A percentile compares a stretch with the other conserved stretches of the same genome.
These are phyloP conservation scores for Camellia lanceoleosa DNA, from an alignment of 148 eudicot species.

Conservation along the genomic window DNA sequence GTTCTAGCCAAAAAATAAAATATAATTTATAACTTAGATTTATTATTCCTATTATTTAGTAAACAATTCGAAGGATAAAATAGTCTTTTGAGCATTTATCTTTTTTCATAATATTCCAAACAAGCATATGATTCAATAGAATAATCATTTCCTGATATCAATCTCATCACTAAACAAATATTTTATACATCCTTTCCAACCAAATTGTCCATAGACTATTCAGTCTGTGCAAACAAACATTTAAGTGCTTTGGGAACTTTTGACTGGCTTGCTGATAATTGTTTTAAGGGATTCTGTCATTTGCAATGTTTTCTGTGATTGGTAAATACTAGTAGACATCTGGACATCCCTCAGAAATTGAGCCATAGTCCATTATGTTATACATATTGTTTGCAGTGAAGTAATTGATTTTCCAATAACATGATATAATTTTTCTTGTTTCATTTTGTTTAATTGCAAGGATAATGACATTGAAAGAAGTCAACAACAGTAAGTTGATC, in stretches of 20 bases:
- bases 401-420: background rate
- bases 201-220: too few species aligned
- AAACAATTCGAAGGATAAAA: too few species aligned
- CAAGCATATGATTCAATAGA: too few species aligned
- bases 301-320: background rate
- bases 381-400: background rate
- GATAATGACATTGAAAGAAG: background rate
- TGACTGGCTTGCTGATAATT: background rate
- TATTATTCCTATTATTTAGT: too few species aligned
- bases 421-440: background rate
- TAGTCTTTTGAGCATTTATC: too few species aligned
- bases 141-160: too few species aligned
- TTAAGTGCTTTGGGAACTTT: background rate
- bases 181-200: too few species aligned
- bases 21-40: too few species aligned
- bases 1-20: too few species aligned
- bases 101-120: too few species aligned
- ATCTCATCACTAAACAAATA: too few species aligned
- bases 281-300: background rate
- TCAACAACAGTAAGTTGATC: background rate
- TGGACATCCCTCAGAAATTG: background rate
- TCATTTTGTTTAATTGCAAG: background rate
- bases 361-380: background rate
- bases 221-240: too few species aligned
- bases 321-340: background rate